Conservation (phyloP, 2,329 filamentous ascomycete species). For the Colletotrichum agaves region DNA sequence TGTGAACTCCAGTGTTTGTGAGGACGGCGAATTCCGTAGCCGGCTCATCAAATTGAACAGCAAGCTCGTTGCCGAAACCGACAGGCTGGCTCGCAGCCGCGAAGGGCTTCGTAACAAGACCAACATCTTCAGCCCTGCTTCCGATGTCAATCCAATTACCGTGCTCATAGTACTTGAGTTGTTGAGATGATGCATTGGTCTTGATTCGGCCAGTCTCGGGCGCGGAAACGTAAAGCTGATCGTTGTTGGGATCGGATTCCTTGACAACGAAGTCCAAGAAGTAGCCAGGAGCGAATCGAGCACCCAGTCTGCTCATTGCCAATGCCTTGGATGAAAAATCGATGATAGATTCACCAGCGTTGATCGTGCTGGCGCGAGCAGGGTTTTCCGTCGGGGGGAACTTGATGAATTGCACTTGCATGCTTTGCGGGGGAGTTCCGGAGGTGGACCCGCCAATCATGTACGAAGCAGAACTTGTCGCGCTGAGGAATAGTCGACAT, state of each 20-base stretch:
- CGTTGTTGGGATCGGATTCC: slow-evolving; percentile 66
- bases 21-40: slow-evolving; percentile 88
- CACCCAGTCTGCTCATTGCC: slow-evolving; percentile 61
- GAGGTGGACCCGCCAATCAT: slow-evolving; percentile 69
- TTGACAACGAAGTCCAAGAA: slow-evolving; percentile 86
- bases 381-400: slow-evolving; percentile 76
- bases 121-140: slow-evolving; percentile 80
- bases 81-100: slow-evolving; percentile 73
- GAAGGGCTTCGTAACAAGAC: slow-evolving; percentile 79
- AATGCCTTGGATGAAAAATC: slow-evolving; percentile 62
- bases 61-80: slow-evolving; percentile 94
- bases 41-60: slow-evolving; percentile 91
- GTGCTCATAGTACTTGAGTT: slow-evolving; percentile 77
- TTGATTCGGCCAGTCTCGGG: slow-evolving; percentile 90
- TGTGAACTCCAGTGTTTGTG: slow-evolving; percentile 89
- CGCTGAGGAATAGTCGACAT: slow-evolving; percentile 91
- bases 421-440: slow-evolving; percentile 85
- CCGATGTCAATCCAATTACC: slow-evolving; percentile 83
- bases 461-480: slow-evolving; percentile 80
- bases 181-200: slow-evolving; percentile 61
- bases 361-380: slow-evolving; percentile 42
- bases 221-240: slow-evolving; percentile 83
- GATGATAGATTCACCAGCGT: slow-evolving; percentile 51
- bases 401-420: slow-evolving; percentile 98
- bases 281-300: slow-evolving; percentile 84